Evolutionary conservation across 768 basidiomycete genomes (phyloP).

Genomic region (Suillus alpinus): DNA sequence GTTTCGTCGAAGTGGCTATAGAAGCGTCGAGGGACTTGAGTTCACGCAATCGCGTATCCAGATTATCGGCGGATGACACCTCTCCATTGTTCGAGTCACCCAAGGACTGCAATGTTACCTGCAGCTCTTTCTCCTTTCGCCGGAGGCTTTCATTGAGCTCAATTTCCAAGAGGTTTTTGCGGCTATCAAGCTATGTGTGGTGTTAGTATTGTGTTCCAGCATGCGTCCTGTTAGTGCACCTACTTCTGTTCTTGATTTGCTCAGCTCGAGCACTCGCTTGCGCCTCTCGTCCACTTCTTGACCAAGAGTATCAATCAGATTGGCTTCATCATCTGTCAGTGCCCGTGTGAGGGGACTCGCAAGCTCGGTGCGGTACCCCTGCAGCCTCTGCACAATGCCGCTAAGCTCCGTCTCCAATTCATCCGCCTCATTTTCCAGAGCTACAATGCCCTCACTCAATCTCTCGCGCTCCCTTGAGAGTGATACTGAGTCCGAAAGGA

Average conservation of each 20-base stretch:
- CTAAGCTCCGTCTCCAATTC: slow-evolving; percentile 73
- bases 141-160: slow-evolving; percentile 89
- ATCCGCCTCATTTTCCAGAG: slow-evolving; percentile 63
- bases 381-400: slow-evolving; percentile 57
- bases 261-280: slow-evolving; percentile 65
- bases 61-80: slow-evolving; percentile 57
- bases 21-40: slow-evolving; percentile 62
- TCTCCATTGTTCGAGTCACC: slow-evolving; percentile 59
- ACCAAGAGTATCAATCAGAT: slow-evolving; percentile 59
- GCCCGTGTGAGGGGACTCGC: slow-evolving; percentile 71
- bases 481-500: slow-evolving; percentile 58
- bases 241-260: slow-evolving; percentile 70
- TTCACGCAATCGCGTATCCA: slow-evolving; percentile 69
- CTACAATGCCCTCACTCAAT: slow-evolving; percentile 53
- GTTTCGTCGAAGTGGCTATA: slow-evolving; percentile 62
- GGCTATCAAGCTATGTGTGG: slow-evolving; percentile 48
- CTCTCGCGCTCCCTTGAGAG: slow-evolving; percentile 71
- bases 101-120: slow-evolving; percentile 70
- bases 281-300: slow-evolving; percentile 76
- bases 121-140: slow-evolving; percentile 76
- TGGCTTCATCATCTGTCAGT: slow-evolving; percentile 71
- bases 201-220: not conserved
- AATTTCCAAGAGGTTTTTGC: slow-evolving; percentile 83
- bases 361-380: slow-evolving; percentile 68
- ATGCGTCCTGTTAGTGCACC: slow-evolving; percentile 19